Evolutionary conservation across 352 stramenopile species (phyloP), one percentile per base, ranked within the genome.

Genomic region (Phytophthora brassicae): DNA sequence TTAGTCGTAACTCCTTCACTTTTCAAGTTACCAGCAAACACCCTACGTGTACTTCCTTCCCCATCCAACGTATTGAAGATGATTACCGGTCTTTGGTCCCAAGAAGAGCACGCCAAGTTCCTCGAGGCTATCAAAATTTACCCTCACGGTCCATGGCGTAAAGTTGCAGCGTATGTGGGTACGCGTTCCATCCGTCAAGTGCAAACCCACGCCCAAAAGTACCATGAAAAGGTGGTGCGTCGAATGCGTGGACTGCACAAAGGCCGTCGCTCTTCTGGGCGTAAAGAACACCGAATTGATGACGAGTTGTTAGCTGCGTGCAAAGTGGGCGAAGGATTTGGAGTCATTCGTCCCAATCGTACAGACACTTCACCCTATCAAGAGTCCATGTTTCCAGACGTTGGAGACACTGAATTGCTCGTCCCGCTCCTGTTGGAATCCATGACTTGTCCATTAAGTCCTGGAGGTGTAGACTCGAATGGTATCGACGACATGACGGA

Each of bases 171-270:
- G 14, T 62, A 74, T 48, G 69, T 89, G n/a, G 68, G 70, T 45
- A 86, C 77, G 12, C 75, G 80, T 41, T 78, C 68, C 35, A 75
- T 82, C 19, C 77, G 77, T 1, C 80, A 89, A 63, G 72, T 81
- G 46, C 78, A 85, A 35, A 89, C 80, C 1, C 80, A 89, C 56
- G 74, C 74, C 28, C 78, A 88, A 43, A 87, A 86, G 56, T 84
- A 81, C 51, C 72, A 84, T 26, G 78, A 90, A 28, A 86, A 86
- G 41, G 66, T 84, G 24, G 66, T 66, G 45, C 73, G 78, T 1
- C 70, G 73, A 14, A 71, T 80, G 49, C 73, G 71, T 6, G 75
- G 72, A 0, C 57, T 84, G n/a, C 78, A 64, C 39, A 77, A 82
- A 60, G 74, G 72, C 11, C 71, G 68, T 50, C 67, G 72, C n/a